Evolutionary conservation across 371 early-diverging fungal species (phyloP).

Genomic region (Neoconidiobolus thromboides): DNA sequence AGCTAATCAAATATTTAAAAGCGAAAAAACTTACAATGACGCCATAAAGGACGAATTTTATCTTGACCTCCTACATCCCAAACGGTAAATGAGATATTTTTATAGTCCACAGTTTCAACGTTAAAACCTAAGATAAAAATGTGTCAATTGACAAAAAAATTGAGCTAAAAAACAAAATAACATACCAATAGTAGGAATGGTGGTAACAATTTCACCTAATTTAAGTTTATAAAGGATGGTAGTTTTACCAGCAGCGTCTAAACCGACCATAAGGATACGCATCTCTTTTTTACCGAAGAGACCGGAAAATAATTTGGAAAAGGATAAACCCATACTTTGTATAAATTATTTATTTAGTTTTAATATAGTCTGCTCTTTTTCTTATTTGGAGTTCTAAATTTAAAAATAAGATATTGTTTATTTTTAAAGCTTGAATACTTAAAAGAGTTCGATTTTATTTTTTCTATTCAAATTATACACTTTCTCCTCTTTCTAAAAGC

Average conservation of each 20-base stretch:
- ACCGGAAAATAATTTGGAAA: conserved; percentile 26
- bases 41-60: conserved; percentile 86
- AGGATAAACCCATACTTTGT: conserved; percentile 27
- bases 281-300: conserved; percentile 56
- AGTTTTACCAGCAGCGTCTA: conserved; percentile 92
- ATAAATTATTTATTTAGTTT: too few species aligned
- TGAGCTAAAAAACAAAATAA: neutral
- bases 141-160: neutral
- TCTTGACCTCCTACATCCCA: conserved; percentile 98
- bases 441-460: too few species aligned
- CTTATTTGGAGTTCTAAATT: too few species aligned
- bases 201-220: conserved; percentile 92
- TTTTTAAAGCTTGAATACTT: too few species aligned
- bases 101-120: conserved; percentile 93
- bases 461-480: too few species aligned
- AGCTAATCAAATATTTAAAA: conserved; percentile 5
- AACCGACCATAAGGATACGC: conserved; percentile 81
- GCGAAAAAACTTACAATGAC: conserved; percentile 38
- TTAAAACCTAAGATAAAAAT: conserved; percentile 59
- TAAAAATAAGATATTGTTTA: too few species aligned
- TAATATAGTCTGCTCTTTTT: too few species aligned
- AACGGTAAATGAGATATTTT: conserved; percentile 90
- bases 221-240: conserved; percentile 72
- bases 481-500: too few species aligned
- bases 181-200: conserved; percentile 92